Evolutionary conservation across 805 yeast species (phyloP).

Genomic region (Sugiyamaella qingdaonensis): DNA sequence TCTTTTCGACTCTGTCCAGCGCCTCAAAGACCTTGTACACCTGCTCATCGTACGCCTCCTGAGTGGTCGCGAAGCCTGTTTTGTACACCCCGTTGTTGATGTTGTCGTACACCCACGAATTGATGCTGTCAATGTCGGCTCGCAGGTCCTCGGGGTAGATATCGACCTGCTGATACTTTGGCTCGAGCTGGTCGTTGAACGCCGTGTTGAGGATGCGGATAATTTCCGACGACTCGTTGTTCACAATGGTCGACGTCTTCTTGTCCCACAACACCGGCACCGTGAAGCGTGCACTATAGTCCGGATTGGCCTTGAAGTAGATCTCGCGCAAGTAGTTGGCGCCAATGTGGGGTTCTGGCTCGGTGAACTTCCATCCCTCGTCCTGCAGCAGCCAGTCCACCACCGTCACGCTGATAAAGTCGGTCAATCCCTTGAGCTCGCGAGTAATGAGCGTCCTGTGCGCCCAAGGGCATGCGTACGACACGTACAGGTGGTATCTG

Average conservation of each 20-base stretch:
- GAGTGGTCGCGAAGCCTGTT: constrained; percentile 81
- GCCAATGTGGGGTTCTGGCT: constrained; percentile 50
- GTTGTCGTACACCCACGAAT: constrained; percentile 75
- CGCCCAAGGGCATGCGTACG: constrained; percentile 95
- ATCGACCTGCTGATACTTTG: constrained; percentile 48
- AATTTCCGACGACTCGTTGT: constrained; percentile 87
- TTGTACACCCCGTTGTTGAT: constrained; percentile 94
- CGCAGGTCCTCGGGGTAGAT: constrained; percentile 57
- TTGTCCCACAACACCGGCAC: constrained; percentile 95
- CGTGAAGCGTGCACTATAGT: constrained; percentile 78
- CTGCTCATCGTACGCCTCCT: constrained; percentile 73
- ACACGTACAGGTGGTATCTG: constrained; percentile 84
- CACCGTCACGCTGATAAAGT: constrained; percentile 50
- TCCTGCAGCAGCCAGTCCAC: constrained; percentile 90
- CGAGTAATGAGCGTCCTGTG: constrained; percentile 76
- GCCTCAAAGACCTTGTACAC: constrained; percentile 59
- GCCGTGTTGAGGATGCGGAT: constrained; percentile 77
- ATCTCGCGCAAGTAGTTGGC: constrained; percentile 60
- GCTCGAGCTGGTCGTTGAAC: constrained; percentile 47
- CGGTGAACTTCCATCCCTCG: constrained; percentile 83
- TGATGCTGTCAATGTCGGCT: constrained; percentile 65
- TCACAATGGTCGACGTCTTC: constrained; percentile 76
- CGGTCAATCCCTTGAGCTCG: constrained; percentile 65
- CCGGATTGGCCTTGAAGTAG: constrained; percentile 69
- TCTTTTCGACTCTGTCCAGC: constrained; percentile 64